Evolutionary conservation across 495 filamentous ascomycete genomes (phyloP).

Genomic region (Tetracladium marchalianum): DNA sequence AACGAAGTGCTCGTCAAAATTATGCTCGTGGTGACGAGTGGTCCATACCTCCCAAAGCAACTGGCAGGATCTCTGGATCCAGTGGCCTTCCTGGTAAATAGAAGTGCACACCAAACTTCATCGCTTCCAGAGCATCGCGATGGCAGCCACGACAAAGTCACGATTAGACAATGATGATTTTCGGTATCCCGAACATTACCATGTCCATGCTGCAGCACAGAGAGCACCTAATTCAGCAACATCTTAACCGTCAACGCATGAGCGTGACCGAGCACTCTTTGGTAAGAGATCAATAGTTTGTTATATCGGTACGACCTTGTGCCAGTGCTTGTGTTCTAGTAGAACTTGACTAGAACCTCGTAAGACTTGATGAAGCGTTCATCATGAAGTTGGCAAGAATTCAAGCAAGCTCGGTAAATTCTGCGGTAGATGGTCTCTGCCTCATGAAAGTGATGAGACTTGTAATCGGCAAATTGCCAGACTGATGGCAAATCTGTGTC

Average conservation of each 20-base stretch:
- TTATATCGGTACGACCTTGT: slow-evolving; percentile 34
- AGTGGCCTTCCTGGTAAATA: slow-evolving; percentile 32
- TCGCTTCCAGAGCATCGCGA: slow-evolving; percentile 32
- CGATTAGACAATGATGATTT: slow-evolving; percentile 32
- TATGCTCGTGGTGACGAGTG: slow-evolving; percentile 29
- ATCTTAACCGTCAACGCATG: slow-evolving; percentile 36
- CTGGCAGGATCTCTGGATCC: slow-evolving; percentile 29
- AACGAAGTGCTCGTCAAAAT: slow-evolving; percentile 37
- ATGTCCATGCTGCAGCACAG: slow-evolving; percentile 30
- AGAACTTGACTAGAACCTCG: slow-evolving; percentile 30
- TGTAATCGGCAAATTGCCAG: slow-evolving; percentile 31
- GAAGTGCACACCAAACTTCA: slow-evolving; percentile 27
- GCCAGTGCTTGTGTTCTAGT: slow-evolving; percentile 34
- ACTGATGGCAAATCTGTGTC: slow-evolving; percentile 33
- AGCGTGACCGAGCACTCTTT: slow-evolving; percentile 30
- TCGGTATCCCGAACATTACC: slow-evolving; percentile 32
- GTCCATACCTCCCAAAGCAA: slow-evolving; percentile 36
- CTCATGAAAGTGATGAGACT: slow-evolving; percentile 30
- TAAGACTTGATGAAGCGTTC: slow-evolving; percentile 25
- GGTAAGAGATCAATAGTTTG: slow-evolving; percentile 34
- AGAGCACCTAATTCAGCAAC: slow-evolving; percentile 30
- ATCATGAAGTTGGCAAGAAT: slow-evolving; percentile 31
- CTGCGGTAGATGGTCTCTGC: slow-evolving; percentile 49
- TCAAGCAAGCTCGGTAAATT: slow-evolving; percentile 43
- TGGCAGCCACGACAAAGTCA: slow-evolving; percentile 29